A percentile compares a stretch with the other conserved stretches of the same genome.
Evolutionary conservation across 768 basidiomycete species (phyloP).

Genomic region (Suillus clintonianus): DNA sequence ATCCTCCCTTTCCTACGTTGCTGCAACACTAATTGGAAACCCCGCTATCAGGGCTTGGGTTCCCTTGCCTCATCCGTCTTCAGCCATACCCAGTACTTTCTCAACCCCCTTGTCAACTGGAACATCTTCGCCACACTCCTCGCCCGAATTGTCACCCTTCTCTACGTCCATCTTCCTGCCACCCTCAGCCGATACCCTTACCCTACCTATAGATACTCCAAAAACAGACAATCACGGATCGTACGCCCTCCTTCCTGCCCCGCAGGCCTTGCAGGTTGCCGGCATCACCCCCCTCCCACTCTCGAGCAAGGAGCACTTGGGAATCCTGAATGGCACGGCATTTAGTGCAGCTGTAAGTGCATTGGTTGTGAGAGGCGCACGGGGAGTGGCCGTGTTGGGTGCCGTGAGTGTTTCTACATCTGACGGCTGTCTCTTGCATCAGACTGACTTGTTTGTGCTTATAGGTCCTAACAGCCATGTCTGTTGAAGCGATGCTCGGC

Average conservation of each 20-base stretch:
- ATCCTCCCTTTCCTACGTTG: conserved; percentile 79
- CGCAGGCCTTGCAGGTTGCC: conserved; percentile 59
- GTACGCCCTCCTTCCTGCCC: conserved; percentile 13
- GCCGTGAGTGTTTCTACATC: conserved; percentile 19
- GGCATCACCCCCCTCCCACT: conserved; percentile 65
- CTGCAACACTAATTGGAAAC: conserved; percentile 78
- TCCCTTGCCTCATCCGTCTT: conserved; percentile 32
- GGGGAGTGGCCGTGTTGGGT: conserved; percentile 63
- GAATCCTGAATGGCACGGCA: conserved; percentile 83
- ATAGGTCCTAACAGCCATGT: conserved; percentile 80
- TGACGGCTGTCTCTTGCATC: not conserved
- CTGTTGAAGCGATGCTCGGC: conserved; percentile 79
- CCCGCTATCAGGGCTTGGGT: conserved; percentile 73
- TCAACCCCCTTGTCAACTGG: conserved; percentile 1
- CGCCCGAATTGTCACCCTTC: conserved; percentile 25
- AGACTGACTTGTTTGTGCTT: not conserved
- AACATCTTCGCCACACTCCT: not conserved
- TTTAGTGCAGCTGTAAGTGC: conserved; percentile 79
- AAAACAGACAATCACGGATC: not conserved
- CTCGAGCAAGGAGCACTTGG: conserved; percentile 76
- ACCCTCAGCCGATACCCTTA: conserved; percentile 43
- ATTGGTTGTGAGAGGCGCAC: conserved; percentile 71
- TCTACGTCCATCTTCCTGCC: conserved; percentile 38
- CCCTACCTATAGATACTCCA: conserved; percentile 20
- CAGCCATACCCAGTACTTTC: conserved; percentile 2